Conservation (phyloP, 441 rosid species). For the Populus trichocarpa region DNA sequence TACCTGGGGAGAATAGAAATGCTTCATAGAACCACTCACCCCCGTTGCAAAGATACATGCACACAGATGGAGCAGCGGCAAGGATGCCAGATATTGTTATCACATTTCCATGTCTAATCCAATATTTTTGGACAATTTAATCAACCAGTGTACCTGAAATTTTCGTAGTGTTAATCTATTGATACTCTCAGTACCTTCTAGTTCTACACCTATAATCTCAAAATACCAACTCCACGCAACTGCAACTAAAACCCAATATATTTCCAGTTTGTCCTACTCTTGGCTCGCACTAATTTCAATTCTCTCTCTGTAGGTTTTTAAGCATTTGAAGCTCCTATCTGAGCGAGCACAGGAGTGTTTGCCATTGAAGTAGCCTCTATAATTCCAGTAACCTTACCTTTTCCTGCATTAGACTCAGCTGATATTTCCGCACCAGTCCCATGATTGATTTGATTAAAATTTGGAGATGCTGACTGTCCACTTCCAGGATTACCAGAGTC, state of each 20-base stretch:
- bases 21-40: too few relatives aligned
- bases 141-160: neutral
- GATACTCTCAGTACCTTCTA: neutral
- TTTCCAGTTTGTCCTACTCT: conserved; percentile 13
- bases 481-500: conserved; percentile 23
- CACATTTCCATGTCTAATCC: neutral
- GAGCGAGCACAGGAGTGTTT: conserved; percentile 14
- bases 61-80: too few relatives aligned
- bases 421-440: conserved; percentile 16
- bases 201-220: neutral
- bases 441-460: conserved; percentile 17
- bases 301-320: conserved; percentile 29
- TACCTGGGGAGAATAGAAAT: too few relatives aligned
- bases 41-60: too few relatives aligned
- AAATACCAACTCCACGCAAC: neutral
- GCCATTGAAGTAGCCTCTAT: conserved; percentile 13
- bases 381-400: conserved; percentile 17
- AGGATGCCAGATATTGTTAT: too few relatives aligned
- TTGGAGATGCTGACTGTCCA: neutral
- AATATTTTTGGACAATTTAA: neutral
- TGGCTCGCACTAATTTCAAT: conserved; percentile 34
- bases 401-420: conserved; percentile 11
- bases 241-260: neutral
- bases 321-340: conserved; percentile 23
- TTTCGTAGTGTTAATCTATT: neutral